Conservation (phyloP, 2,329 filamentous ascomycete species). For the Didymella pomorum region DNA sequence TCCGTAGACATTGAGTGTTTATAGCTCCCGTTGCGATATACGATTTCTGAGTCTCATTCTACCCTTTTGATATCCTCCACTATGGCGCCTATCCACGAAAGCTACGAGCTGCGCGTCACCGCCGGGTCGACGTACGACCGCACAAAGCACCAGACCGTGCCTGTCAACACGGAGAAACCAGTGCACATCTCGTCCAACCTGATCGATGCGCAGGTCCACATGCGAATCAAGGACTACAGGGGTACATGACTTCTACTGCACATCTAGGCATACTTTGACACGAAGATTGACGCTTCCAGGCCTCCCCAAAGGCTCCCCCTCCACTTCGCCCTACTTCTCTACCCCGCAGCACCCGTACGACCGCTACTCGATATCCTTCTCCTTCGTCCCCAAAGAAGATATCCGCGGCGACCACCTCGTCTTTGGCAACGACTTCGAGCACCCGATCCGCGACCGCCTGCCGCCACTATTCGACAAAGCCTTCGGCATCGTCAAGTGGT, state of each 20-base stretch:
- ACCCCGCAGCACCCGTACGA: constrained; percentile 74
- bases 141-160: constrained; percentile 74
- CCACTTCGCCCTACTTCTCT: constrained; percentile 79
- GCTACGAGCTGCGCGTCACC: constrained; percentile 83
- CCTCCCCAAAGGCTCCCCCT: constrained; percentile 74
- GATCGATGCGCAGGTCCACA: constrained; percentile 72
- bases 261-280: neutral
- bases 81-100: constrained; percentile 58
- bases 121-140: constrained; percentile 80
- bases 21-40: neutral
- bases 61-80: neutral
- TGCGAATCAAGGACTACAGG: constrained; percentile 74
- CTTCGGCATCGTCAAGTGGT: constrained; percentile 86
- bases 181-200: constrained; percentile 69
- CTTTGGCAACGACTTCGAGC: constrained; percentile 95
- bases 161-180: constrained; percentile 74
- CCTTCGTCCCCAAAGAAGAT: constrained; percentile 73
- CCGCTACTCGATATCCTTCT: constrained; percentile 84
- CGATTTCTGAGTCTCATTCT: neutral
- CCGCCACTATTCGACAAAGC: constrained; percentile 88
- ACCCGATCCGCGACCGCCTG: constrained; percentile 83
- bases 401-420: constrained; percentile 78
- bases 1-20: neutral
- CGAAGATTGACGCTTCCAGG: constrained; percentile 55
- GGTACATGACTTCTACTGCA: constrained; percentile 30